These are phyloP conservation scores for Pseudogymnoascus destructans DNA, from an alignment of 2,329 filamentous ascomycete genomes.

Conservation along the genomic window DNA sequence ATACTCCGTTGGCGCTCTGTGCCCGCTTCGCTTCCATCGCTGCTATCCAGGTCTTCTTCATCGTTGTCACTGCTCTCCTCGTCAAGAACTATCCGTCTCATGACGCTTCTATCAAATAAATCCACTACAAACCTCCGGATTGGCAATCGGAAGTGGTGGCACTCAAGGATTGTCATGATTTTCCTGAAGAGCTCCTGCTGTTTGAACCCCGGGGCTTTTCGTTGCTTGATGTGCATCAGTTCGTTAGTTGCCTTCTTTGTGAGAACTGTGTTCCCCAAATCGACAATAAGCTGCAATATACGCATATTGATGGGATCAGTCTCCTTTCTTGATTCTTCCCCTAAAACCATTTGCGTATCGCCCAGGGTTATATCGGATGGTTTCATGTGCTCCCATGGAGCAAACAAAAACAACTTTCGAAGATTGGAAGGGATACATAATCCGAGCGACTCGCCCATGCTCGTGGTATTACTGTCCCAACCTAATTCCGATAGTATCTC, in stretches of 20 bases:
- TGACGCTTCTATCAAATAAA: slow-evolving; percentile 80
- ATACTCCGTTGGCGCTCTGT: slow-evolving; percentile 46
- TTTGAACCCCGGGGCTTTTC: slow-evolving; percentile 61
- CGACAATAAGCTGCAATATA: slow-evolving; percentile 72
- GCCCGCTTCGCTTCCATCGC: slow-evolving; percentile 30
- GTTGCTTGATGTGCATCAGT: slow-evolving; percentile 64
- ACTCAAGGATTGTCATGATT: slow-evolving; percentile 72
- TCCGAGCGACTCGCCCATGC: slow-evolving; percentile 69
- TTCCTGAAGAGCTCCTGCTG: slow-evolving; percentile 70
- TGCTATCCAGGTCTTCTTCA: slow-evolving; percentile 27
- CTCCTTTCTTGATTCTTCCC: slow-evolving; percentile 37
- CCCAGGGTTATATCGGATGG: slow-evolving; percentile 25
- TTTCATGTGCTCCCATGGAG: slow-evolving; percentile 37
- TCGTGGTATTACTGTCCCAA: slow-evolving; percentile 85
- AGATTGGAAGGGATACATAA: slow-evolving; percentile 77
- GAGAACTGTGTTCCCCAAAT: slow-evolving; percentile 85
- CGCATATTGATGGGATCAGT: slow-evolving; percentile 52
- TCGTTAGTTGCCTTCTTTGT: slow-evolving; percentile 79
- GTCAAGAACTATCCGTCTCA: slow-evolving; percentile 72
- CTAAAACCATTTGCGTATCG: slow-evolving; percentile 34
- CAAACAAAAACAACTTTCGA: slow-evolving; percentile 61
- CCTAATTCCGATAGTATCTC: slow-evolving; percentile 81
- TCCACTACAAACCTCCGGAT: slow-evolving; percentile 86
- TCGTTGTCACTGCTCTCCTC: slow-evolving; percentile 32
- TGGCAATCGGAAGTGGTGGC: slow-evolving; percentile 76